These are phyloP conservation scores for Aaosphaeria arxii DNA, from an alignment of 2,329 filamentous ascomycete genomes.

Conservation along the genomic window DNA sequence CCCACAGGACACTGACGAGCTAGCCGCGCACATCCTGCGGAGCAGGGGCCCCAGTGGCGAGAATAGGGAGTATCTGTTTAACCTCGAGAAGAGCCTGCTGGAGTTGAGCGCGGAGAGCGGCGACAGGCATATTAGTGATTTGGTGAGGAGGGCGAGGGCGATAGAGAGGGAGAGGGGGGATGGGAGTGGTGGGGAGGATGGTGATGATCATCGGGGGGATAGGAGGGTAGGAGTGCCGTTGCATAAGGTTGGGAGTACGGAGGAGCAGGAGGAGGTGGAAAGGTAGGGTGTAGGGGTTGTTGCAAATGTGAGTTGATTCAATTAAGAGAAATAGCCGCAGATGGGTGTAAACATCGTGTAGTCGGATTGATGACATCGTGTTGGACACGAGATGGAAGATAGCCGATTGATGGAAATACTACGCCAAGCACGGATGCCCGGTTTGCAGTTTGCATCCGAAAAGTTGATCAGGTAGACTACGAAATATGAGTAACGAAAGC, in stretches of 20 bases:
- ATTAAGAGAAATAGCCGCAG: too few relatives aligned
- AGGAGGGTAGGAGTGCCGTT: slow-evolving; percentile 21
- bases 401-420: too few relatives aligned
- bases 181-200: slow-evolving; percentile 1
- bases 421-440: too few relatives aligned
- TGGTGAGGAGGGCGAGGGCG: slow-evolving; percentile 68
- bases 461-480: too few relatives aligned
- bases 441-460: too few relatives aligned
- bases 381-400: too few relatives aligned
- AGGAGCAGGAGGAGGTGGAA: slow-evolving; percentile 61
- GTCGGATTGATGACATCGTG: too few relatives aligned
- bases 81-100: slow-evolving; percentile 71
- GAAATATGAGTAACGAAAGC: too few relatives aligned
- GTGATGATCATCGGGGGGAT: slow-evolving; percentile 3
- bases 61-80: slow-evolving; percentile 85
- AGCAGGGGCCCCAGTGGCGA: slow-evolving; percentile 81
- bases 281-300: slow-evolving; percentile 23
- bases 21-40: slow-evolving; percentile 77
- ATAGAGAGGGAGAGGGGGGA: slow-evolving; percentile 47
- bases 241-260: slow-evolving; percentile 47
- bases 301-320: too few relatives aligned
- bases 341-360: too few relatives aligned
- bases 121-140: slow-evolving; percentile 80
- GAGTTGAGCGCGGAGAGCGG: slow-evolving; percentile 71
- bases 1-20: slow-evolving; percentile 70